These are phyloP conservation scores for Kwoniella sp. DNA, from an alignment of 768 basidiomycete species.

Conservation along the genomic window DNA sequence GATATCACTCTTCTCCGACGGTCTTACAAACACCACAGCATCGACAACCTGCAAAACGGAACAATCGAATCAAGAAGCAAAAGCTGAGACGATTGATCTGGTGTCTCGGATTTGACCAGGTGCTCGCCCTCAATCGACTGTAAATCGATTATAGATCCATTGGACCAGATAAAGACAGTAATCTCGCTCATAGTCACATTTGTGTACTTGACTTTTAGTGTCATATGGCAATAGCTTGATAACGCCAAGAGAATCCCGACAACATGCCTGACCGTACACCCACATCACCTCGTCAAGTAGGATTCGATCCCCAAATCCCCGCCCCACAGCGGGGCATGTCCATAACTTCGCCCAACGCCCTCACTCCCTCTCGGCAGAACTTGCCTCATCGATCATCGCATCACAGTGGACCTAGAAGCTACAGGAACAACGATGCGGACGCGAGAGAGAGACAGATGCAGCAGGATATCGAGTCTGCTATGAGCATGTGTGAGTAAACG, in stretches of 20 bases:
- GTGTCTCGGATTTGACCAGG: too few species aligned
- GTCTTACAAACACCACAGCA: too few species aligned
- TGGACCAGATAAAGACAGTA: too few species aligned
- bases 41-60: too few species aligned
- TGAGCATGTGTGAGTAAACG: slow-evolving; percentile 62
- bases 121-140: not conserved
- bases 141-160: too few species aligned
- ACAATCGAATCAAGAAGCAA: too few species aligned
- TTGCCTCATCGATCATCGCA: slow-evolving; percentile 20
- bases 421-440: slow-evolving; percentile 62
- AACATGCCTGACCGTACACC: slow-evolving; percentile 31
- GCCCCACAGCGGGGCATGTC: slow-evolving; percentile 19
- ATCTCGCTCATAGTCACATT: too few species aligned
- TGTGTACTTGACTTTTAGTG: too few species aligned
- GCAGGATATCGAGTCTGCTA: slow-evolving; percentile 80
- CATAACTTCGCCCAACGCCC: slow-evolving; percentile 22
- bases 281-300: slow-evolving; percentile 46
- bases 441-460: slow-evolving; percentile 83
- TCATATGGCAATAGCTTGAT: too few species aligned
- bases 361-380: slow-evolving; percentile 30
- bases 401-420: slow-evolving; percentile 21
- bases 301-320: slow-evolving; percentile 42
- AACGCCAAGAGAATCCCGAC: not conserved
- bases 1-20: too few species aligned
- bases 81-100: too few species aligned